Conservation (phyloP, 805 yeast species). For the Wickerhamomyces canadensis region DNA sequence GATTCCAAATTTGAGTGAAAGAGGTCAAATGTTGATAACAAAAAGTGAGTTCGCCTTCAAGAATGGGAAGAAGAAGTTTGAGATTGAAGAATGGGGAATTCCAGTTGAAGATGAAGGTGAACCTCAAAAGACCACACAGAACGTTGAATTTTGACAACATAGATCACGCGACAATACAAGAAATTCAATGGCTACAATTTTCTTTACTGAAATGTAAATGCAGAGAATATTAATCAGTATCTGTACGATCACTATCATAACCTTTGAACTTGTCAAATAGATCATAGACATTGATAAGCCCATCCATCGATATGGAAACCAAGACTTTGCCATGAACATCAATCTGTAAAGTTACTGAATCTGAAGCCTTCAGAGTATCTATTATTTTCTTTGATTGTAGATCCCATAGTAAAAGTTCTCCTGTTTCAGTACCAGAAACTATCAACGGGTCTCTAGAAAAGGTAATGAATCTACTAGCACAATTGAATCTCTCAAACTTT, state of each 20-base stretch:
- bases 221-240: slow-evolving; percentile 5
- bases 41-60: slow-evolving; percentile 80
- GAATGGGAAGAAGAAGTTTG: slow-evolving; percentile 77
- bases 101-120: slow-evolving; percentile 75
- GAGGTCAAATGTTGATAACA: slow-evolving; percentile 75
- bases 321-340: slow-evolving; percentile 9
- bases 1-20: slow-evolving; percentile 64
- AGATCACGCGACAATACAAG: slow-evolving; percentile 20
- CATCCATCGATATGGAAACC: slow-evolving; percentile 10
- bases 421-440: slow-evolving; percentile 57
- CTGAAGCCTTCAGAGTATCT: slow-evolving; percentile 4
- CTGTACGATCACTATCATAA: slow-evolving; percentile 9
- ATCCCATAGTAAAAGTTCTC: slow-evolving; percentile 58
- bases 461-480: slow-evolving; percentile 48
- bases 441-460: slow-evolving; percentile 33
- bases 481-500: slow-evolving; percentile 39
- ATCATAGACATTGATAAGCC: slow-evolving; percentile 7
- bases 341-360: slow-evolving; percentile 12
- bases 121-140: slow-evolving; percentile 19
- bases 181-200: slow-evolving; percentile 15
- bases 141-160: slow-evolving; percentile 17
- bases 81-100: slow-evolving; percentile 92
- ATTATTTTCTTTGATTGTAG: slow-evolving; percentile 52
- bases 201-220: not conserved
- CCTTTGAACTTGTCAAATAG: slow-evolving; percentile 3